Evolutionary conservation across 208 protist genomes (phyloP), one percentile per base, ranked within the genome.

Genomic region (Leptomonas pyrrhocoris): DNA sequence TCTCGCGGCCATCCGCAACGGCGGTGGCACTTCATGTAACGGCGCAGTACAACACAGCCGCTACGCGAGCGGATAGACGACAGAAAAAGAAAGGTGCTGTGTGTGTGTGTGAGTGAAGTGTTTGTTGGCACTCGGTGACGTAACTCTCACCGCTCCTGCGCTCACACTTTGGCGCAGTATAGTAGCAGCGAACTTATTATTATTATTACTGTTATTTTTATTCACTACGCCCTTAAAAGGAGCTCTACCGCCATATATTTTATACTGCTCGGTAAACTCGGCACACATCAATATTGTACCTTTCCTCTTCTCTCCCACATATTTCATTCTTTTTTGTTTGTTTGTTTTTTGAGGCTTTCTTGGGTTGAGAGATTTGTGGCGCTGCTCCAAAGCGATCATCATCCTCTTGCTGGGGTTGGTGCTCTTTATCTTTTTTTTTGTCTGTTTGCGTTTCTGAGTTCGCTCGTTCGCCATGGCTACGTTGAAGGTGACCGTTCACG

Each of bases 401-500:
- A 9, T 38, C 34, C 9, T 38, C 34, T 3, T 38, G 34, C 23
- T 63, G 4, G 34, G 40, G 15, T 60, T 19, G 31, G 27, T 59
- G 46, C 51, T 60, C 13, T 63, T 48, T 28, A 31, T 56, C 21
- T n/a, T 51, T 23, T 48, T 64, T 30, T 64, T 46, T 43, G 36
- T 61, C 25, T 62, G 19, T 30, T 16, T 63, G 40, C 31, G 1
- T 31, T 45, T 54, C 25, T 43, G 28, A 31, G 46, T 54, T 31
- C 49, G n/a, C 43, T 56, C 8, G 63, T 62, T 45, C 57, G 12
- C 8, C 16, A 96, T 97, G 88, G 95, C 92, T 11, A 97, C 88
- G 5, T 40, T 98, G 11, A 98, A 96, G 66, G 87, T 98, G 13
- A 90, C 79, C 13, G 87, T 97, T 8, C 86, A 95, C 73, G 91